Evolutionary conservation across 2,329 filamentous ascomycete genomes (phyloP).

Genomic region (Verticillium klebahnii): DNA sequence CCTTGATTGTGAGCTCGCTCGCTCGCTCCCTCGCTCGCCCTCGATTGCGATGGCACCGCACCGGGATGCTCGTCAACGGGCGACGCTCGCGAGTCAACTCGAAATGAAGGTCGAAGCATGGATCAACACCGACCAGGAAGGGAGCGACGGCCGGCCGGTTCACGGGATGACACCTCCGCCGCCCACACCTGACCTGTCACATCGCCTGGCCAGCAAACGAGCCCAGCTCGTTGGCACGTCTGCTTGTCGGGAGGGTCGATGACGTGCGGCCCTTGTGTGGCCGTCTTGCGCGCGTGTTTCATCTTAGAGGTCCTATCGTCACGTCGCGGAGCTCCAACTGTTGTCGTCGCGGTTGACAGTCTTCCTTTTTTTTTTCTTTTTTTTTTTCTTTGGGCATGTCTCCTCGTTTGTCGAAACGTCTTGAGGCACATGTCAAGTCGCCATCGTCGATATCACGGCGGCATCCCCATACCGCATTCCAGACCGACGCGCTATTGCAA

Average conservation of each 20-base stretch:
- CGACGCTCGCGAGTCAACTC: not conserved
- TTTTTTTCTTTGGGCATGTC: too few species aligned
- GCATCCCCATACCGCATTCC: not conserved
- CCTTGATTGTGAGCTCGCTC: too few species aligned
- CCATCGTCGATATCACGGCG: not conserved
- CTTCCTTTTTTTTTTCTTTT: too few species aligned
- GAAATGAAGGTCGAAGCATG: not conserved
- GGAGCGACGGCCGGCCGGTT: not conserved
- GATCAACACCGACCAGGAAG: not conserved
- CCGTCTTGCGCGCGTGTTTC: not conserved
- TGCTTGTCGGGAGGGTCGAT: not conserved
- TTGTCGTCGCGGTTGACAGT: too few species aligned
- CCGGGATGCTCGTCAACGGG: not conserved
- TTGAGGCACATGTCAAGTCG: too few species aligned
- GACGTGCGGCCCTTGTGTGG: not conserved
- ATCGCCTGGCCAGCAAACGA: not conserved
- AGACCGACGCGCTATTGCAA: not conserved
- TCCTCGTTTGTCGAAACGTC: too few species aligned
- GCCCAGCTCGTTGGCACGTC: not conserved
- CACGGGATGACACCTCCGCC: not conserved
- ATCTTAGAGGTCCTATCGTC: not conserved
- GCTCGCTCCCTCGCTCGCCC: too few species aligned
- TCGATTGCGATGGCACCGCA: not conserved
- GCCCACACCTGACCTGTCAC: not conserved
- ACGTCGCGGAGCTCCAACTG: too few species aligned